Evolutionary conservation across 805 yeast genomes (phyloP).

Genomic region (Pichia membranifaciens): DNA sequence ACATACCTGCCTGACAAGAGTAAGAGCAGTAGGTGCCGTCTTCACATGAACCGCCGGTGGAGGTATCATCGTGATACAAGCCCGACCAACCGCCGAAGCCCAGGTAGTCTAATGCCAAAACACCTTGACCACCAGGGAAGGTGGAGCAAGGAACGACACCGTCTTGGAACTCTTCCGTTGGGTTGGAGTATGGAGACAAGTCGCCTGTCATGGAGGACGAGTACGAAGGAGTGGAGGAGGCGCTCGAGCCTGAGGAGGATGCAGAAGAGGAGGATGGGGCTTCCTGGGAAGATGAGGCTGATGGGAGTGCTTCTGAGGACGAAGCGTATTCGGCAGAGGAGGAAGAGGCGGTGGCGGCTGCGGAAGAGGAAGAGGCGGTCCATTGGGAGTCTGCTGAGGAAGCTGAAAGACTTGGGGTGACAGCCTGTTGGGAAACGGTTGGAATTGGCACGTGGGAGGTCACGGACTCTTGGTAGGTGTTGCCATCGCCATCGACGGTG

Average conservation of each 20-base stretch:
- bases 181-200: conserved; percentile 49
- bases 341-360: conserved; percentile 29
- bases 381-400: not conserved
- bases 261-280: conserved; percentile 29
- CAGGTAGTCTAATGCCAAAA: conserved; percentile 62
- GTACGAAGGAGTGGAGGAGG: conserved; percentile 29
- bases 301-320: conserved; percentile 20
- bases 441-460: conserved; percentile 19
- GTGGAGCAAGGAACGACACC: conserved; percentile 61
- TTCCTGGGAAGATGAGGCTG: conserved; percentile 23
- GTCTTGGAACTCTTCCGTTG: conserved; percentile 61
- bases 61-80: conserved; percentile 43
- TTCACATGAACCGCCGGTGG: conserved; percentile 55
- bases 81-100: conserved; percentile 68
- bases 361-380: conserved; percentile 22
- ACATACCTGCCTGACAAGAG: conserved; percentile 98
- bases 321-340: conserved; percentile 22
- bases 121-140: conserved; percentile 83
- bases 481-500: conserved; percentile 45
- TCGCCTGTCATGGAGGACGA: conserved; percentile 46
- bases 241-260: conserved; percentile 24
- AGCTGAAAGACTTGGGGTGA: not conserved
- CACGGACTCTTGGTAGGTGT: conserved; percentile 33
- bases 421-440: not conserved
- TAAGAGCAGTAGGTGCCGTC: conserved; percentile 96